Base-by-base conservation (phyloP, 768 basidiomycete genomes). In the Asterophora lycoperdoides region DNA sequence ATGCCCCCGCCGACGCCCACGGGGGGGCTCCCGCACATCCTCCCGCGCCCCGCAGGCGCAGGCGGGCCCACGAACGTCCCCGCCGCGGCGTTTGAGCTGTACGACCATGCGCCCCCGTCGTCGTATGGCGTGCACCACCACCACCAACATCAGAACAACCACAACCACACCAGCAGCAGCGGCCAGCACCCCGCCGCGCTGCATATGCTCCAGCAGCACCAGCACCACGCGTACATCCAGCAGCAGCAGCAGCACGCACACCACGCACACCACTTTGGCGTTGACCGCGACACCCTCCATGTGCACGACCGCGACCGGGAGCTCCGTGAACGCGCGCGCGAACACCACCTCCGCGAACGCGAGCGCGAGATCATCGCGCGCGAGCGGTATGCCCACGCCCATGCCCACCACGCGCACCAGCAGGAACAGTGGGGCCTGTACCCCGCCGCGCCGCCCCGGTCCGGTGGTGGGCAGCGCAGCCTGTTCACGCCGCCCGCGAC, bases 401-500 rank as follows among this genome's bases (percentile, higher is more conserved):
- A n/a, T n/a, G n/a, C n/a, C n/a, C n/a, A 53, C 13, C 54, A 57
- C 28, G 48, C 47, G 26, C 49, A 55, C 3, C 58, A 54, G 19
- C 55, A 57, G 34, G 48, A 49, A 30, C 48, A 55, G 59, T 70
- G 36, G 70, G 69, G 43, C 58, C 65, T 54, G 61, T 49, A 56
- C 65, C 37, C 54, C 68, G 41, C 62, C 65, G n/a, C n/a, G n/a
- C n/a, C n/a, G n/a, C n/a, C n/a, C n/a, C n/a, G n/a, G n/a, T n/a
- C n/a, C n/a, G n/a, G n/a, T n/a, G n/a, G n/a, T n/a, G n/a, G n/a
- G 0, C 71, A 70, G 32, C 63, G 67, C 2, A 52, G 57, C 40
- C 62, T 74, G 44, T 68, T 74, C 55, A 74, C 75, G 3, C 72
- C 76, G 32, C 71, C 77, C 17, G 64, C 70, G 6, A 60, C 63